Percentiles rank a stretch among this genome's conserved stretches.
These are phyloP conservation scores for Venturia effusa DNA, from an alignment of 2,329 filamentous ascomycete species.

Conservation along the genomic window DNA sequence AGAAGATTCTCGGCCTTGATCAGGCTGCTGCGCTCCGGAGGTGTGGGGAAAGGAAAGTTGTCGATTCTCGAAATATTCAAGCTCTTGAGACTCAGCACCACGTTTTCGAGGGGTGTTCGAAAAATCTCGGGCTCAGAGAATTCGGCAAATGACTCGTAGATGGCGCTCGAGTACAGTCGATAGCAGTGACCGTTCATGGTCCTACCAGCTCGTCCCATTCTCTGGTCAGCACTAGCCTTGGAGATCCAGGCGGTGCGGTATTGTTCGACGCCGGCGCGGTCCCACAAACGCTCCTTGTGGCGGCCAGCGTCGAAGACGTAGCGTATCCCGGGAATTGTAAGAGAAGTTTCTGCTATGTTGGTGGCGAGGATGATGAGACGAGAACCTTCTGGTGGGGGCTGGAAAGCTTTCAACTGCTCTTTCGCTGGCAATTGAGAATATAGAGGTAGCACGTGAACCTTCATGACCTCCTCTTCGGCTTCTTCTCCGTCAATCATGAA, in stretches of 20 bases:
- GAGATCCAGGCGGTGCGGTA: constrained; percentile 96
- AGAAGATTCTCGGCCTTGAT: constrained; percentile 78
- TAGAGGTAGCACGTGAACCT: constrained; percentile 81
- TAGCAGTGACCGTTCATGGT: constrained; percentile 96
- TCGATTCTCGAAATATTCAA: constrained; percentile 86
- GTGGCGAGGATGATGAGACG: constrained; percentile 84
- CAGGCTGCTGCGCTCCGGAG: constrained; percentile 66
- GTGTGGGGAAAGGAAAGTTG: constrained; percentile 93
- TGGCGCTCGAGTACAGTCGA: constrained; percentile 82
- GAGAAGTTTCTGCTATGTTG: constrained; percentile 92
- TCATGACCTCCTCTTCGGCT: constrained; percentile 52
- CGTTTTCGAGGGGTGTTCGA: constrained; percentile 77
- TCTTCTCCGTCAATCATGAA: constrained; percentile 37
- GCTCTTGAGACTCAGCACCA: constrained; percentile 86
- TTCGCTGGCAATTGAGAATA: constrained; percentile 86
- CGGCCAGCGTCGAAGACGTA: constrained; percentile 95
- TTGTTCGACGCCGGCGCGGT: constrained; percentile 88
- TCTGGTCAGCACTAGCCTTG: constrained; percentile 88
- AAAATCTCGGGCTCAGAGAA: constrained; percentile 84
- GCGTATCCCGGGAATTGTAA: constrained; percentile 89
- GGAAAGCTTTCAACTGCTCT: constrained; percentile 86
- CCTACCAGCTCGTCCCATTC: constrained; percentile 86
- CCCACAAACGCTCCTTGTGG: constrained; percentile 84
- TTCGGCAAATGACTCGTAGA: constrained; percentile 79
- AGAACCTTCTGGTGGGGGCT: constrained; percentile 69